phyloP scores from a whole-genome alignment of 257 asterid genomes.

The Fraxinus americana region DNA sequence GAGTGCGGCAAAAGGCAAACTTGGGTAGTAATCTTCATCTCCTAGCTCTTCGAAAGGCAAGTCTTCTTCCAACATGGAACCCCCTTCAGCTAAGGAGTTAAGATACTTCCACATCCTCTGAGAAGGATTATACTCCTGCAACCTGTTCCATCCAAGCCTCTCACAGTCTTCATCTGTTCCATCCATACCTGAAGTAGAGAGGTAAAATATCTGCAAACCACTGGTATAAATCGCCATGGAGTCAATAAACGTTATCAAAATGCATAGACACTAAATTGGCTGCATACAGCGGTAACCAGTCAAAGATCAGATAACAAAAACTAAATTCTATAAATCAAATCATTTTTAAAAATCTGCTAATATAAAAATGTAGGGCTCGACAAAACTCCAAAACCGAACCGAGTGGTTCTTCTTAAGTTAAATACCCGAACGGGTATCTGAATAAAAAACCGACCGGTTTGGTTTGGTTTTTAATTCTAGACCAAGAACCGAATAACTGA shows the following conservation, averaged over 20 bases:
- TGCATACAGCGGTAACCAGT: not conserved
- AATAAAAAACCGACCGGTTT: too few relatives aligned
- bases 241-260: conserved; percentile 25
- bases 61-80: conserved; percentile 51
- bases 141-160: conserved; percentile 72
- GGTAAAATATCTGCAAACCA: conserved; percentile 80
- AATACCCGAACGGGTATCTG: too few relatives aligned
- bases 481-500: too few relatives aligned
- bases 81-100: conserved; percentile 47
- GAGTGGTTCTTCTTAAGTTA: too few relatives aligned
- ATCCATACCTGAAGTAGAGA: conserved; percentile 67
- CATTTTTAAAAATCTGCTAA: not conserved
- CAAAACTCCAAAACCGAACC: too few relatives aligned
- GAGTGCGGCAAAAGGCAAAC: conserved; percentile 93
- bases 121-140: conserved; percentile 65
- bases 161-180: conserved; percentile 79
- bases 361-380: too few relatives aligned
- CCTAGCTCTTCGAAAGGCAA: conserved; percentile 68
- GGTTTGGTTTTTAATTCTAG: too few relatives aligned
- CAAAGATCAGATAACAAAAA: not conserved
- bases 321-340: not conserved
- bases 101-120: conserved; percentile 80
- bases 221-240: conserved; percentile 45
- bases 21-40: conserved; percentile 87
- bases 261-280: not conserved